Base-by-base conservation (phyloP, 495 filamentous ascomycete species). In the Penicillium cosmopolitanum region DNA sequence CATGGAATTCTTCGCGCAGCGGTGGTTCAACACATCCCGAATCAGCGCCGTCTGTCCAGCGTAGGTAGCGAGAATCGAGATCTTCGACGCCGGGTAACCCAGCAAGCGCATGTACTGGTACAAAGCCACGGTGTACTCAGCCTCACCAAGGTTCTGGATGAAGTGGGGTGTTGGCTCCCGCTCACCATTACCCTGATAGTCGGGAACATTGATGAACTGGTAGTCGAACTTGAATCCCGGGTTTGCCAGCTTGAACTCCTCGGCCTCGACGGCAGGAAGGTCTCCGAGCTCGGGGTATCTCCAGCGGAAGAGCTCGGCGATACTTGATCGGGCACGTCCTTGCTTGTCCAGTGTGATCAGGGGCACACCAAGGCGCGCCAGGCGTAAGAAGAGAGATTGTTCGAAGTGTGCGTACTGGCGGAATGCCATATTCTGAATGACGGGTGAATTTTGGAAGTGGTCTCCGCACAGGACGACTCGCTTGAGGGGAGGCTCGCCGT, bases 81-180 rank as follows among this genome's bases (percentile, higher is more conserved):
- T 96, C 69, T 88, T 93, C 38, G 85, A 82, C 2, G 91, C 89
- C n/a, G 96, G 93, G 73, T 99, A 99, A 11, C 93, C 95, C 7
- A 99, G 85, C 50, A 99, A 80, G 25, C 95, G 89, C 96, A 99
- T 98, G 67, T 97, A 99, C 77, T 96, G 91, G 75, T 87, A 99
- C 50, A 98, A 81, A 25, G 96, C 96, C 42, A 97, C 95, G 9
- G 91, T 89, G 66, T 98, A 98, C 76, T 99, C 95, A 0, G 95
- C 95, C 71, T 99, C 95, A 28, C 96, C 95, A 23, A 98, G 76
- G 66, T 99, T 99, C 74, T 98, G 96, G 55, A 97, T 89, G 71
- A 97, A 98, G 73, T 99, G 94, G 40, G 93, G 92, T n/a, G 86
- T 89, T 3, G 95, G 95, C 68, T 97, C 92, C 16, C 83, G 82